Base-by-base conservation (phyloP, 2,329 filamentous ascomycete species). In the Aspergillus sp. region DNA sequence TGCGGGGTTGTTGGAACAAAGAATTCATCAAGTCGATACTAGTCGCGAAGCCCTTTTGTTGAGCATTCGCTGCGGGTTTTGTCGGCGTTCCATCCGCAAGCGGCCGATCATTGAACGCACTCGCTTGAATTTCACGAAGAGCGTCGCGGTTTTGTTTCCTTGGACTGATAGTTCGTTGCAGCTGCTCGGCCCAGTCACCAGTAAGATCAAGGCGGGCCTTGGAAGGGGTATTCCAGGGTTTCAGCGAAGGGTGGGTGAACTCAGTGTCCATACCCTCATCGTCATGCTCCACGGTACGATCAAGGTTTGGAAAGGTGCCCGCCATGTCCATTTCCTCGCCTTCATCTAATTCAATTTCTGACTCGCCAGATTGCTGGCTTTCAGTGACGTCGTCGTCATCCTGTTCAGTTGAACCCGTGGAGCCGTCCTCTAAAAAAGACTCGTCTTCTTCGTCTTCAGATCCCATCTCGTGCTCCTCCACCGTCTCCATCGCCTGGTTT, bases 11-110 rank as follows among this genome's bases (percentile, higher is more conserved):
- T 75, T 91, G 90, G 78, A 96, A 97, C 59, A 97, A 82, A 52
- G 92, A 96, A 75, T 96, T 94, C 92, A 97, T 97, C 75, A 97
- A 82, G 81, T 97, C 95, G 79, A 98, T 96, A 72, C 91, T 93
- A 22, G 91, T 97, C 22, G 88, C 86, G 77, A 97, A 94, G 0
- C 90, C 89, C 66, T 87, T 86, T 57, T 84, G 82, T 17, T 64
- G 69, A 13, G 64, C 60, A 38, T 66, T 64, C 7, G 58, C 50
- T 30, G 59, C 64, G 3, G 68, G 57, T 49, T 69, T 59, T 38
- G 69, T 71, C 54, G 73, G 69, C 23, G 74, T 75, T 52, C 74
- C 78, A 48, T 77, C 76, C 55, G 65, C 67, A 17, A 72, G 64
- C 57, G 79, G 77, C 62, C 77, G 78, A 66, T 82, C 80, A 64